Base-by-base conservation (phyloP, 371 early-diverging fungal species). In the Mucor plumbeus region DNA sequence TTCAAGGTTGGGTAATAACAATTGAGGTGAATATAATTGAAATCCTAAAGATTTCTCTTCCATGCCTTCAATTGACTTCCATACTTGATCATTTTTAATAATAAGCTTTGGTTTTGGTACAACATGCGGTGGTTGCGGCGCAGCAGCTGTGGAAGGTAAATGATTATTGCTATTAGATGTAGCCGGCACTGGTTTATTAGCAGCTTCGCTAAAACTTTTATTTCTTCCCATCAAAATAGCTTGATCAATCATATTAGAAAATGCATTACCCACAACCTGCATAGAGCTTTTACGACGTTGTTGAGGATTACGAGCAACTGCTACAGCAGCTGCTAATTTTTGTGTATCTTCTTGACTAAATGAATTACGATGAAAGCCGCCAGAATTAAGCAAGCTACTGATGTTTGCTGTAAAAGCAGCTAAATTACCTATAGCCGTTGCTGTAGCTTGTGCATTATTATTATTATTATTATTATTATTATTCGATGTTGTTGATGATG, bases 1-100 rank as follows among this genome's bases (percentile, higher is more conserved):
- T 56, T 86, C 81, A 59, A 88, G 69, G 19, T 70, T 68, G 3
- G 90, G 90, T 7, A 90, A 64, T 15, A 86, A 61, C 21, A 70
- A 54, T 0, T 75, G 69, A 6, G 90, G 83, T 19, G 79, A 71
- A 67, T 88, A 89, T 7, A 85, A 69, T 26, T 77, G 70, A 56
- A 81, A 80, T 0, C 89, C 89, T 34, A 87, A 43, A 7, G 71
- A 73, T 7, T 61, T 65, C 47, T 87, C 86, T 17, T 81, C 72
- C 6, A 71, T 73, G 3, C 76, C 81, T 53, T 78, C 73, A 35
- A 83, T 17, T 5, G 61, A 63, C 53, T 77, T 73, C 75, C 83
- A 79, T 9, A 74, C 84, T n/a, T 72, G 73, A 1, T 82, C 83
- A 54, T 83, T 86, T n/a, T 81, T 81, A 9, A 87, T 68, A 41